Conservation (phyloP, 805 yeast genomes). For the Lipomyces sp. region DNA sequence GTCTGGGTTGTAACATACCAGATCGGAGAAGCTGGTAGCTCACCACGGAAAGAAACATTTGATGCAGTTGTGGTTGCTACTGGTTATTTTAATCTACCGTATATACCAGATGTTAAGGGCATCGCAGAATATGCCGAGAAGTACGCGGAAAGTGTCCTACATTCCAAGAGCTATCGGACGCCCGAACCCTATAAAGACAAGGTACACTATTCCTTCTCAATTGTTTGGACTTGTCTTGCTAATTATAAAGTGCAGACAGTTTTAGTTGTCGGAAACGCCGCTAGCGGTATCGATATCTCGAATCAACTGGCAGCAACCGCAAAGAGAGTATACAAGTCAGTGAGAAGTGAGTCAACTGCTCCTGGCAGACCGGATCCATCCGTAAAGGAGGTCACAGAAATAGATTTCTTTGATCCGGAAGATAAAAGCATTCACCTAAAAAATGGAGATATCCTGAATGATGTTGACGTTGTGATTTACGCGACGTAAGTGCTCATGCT, state of each 20-base stretch:
- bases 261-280: conserved; percentile 74
- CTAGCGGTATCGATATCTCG: conserved; percentile 77
- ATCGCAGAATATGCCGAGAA: conserved; percentile 53
- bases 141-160: conserved; percentile 57
- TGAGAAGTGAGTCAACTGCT: conserved; percentile 49
- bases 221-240: conserved; percentile 27
- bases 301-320: conserved; percentile 58
- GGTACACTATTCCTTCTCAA: conserved; percentile 45
- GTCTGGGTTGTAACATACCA: conserved; percentile 53
- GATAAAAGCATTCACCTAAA: conserved; percentile 52
- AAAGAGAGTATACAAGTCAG: conserved; percentile 54
- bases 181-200: conserved; percentile 53
- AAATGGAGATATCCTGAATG: conserved; percentile 54
- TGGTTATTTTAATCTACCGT: conserved; percentile 69
- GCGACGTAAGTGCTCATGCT: conserved; percentile 53
- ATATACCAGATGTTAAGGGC: conserved; percentile 61
- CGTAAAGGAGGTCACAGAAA: conserved; percentile 53
- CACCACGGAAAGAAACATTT: conserved; percentile 41
- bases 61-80: conserved; percentile 69
- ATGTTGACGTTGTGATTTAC: conserved; percentile 64
- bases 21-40: background rate
- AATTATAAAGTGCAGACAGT: conserved; percentile 45
- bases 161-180: conserved; percentile 61
- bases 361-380: conserved; percentile 40
- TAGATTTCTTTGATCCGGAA: conserved; percentile 49